These are phyloP conservation scores for Pterocarpus macrocarpus DNA, from an alignment of 306 rosid genomes.

Conservation along the genomic window DNA sequence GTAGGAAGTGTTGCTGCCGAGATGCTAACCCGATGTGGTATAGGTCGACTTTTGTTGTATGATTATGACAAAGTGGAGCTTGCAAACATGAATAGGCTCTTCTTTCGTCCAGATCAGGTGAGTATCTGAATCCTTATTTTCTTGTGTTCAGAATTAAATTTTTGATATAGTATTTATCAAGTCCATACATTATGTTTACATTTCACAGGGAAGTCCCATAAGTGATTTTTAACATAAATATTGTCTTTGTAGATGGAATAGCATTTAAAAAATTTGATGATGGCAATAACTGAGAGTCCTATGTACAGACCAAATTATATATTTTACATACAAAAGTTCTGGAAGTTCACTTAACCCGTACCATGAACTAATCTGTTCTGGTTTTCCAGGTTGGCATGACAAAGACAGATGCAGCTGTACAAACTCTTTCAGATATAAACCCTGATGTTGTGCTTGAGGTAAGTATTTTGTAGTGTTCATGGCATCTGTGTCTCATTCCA, in stretches of 20 bases:
- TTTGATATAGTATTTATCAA: not conserved
- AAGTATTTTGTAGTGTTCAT: constrained; percentile 30
- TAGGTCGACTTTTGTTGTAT: constrained; percentile 94
- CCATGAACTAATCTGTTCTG: constrained; percentile 43
- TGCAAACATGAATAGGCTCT: constrained; percentile 97
- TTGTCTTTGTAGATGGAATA: constrained; percentile 16
- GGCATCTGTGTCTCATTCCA: constrained; percentile 27
- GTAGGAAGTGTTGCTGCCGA: constrained; percentile 99
- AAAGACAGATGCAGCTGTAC: constrained; percentile 96
- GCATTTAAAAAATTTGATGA: constrained; percentile 27
- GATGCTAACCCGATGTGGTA: constrained; percentile 98
- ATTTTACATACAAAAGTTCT: constrained; percentile 28
- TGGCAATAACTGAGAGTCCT: constrained; percentile 7
- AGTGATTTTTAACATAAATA: not conserved
- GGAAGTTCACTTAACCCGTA: constrained; percentile 29
- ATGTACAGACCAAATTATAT: not conserved
- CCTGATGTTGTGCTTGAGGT: constrained; percentile 97
- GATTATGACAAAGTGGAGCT: constrained; percentile 99
- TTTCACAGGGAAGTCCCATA: constrained; percentile 29
- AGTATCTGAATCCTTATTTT: constrained; percentile 32
- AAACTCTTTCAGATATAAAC: constrained; percentile 93
- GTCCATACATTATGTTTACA: constrained; percentile 12
- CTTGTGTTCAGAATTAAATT: constrained; percentile 14
- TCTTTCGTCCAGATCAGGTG: constrained; percentile 98
- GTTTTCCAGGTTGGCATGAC: constrained; percentile 86